A percentile compares a stretch with the other conserved stretches of the same genome.
phyloP scores from a whole-genome alignment of 805 yeast species.

The Spathaspora arborariae region DNA sequence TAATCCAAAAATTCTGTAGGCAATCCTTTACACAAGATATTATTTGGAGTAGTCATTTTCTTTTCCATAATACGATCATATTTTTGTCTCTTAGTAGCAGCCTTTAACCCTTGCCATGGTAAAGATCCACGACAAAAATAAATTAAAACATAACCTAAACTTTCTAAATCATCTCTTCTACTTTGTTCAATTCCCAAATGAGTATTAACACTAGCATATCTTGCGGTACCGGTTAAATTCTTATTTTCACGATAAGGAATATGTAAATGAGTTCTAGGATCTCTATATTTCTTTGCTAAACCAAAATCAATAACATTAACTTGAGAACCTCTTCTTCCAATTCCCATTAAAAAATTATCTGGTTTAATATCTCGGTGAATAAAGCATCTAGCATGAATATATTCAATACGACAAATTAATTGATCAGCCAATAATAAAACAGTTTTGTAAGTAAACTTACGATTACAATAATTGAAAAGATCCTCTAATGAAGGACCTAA shows the following conservation, averaged over 20 bases:
- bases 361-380: constrained; percentile 84
- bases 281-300: constrained; percentile 88
- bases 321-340: constrained; percentile 91
- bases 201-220: constrained; percentile 93
- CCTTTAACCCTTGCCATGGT: constrained; percentile 99
- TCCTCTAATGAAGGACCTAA: constrained; percentile 96
- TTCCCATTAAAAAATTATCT: constrained; percentile 82
- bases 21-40: constrained; percentile 82
- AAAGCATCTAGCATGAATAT: constrained; percentile 91
- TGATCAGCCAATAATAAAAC: constrained; percentile 92
- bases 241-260: constrained; percentile 96
- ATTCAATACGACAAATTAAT: constrained; percentile 88
- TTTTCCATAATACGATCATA: constrained; percentile 95
- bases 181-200: constrained; percentile 96
- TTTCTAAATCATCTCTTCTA: constrained; percentile 94
- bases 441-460: constrained; percentile 90
- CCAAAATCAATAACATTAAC: constrained; percentile 95
- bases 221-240: constrained; percentile 94
- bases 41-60: constrained; percentile 86
- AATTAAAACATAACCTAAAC: constrained; percentile 89
- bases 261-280: constrained; percentile 89
- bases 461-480: constrained; percentile 90
- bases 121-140: constrained; percentile 93
- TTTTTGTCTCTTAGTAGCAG: constrained; percentile 94
- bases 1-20: constrained; percentile 88